phyloP scores from a whole-genome alignment of 495 filamentous ascomycete species.

The Podospora conica region DNA sequence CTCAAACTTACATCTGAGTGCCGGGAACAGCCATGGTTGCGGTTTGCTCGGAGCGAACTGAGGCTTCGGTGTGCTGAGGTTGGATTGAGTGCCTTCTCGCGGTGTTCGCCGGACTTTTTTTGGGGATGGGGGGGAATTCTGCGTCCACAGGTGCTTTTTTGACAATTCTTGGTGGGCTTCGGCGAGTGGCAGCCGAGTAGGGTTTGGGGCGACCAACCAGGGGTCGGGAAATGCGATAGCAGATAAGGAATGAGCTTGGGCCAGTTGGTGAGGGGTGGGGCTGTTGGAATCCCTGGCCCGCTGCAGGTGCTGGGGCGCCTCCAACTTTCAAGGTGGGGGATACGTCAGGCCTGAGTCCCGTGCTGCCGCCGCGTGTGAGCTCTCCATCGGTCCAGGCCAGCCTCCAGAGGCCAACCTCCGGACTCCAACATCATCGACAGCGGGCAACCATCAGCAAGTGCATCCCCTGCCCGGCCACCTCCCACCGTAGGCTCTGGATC shows the following conservation, averaged over 20 bases:
- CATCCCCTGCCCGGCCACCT: background rate
- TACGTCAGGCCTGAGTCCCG: conserved; percentile 18
- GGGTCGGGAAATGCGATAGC: background rate
- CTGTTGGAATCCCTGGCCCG: background rate
- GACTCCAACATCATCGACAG: background rate
- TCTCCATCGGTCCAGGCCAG: background rate
- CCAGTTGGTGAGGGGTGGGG: conserved; percentile 7
- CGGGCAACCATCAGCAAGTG: background rate
- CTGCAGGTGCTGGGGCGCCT: background rate
- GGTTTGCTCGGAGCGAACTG: conserved; percentile 26
- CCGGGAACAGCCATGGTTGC: conserved; percentile 48
- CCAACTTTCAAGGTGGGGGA: conserved; percentile 10
- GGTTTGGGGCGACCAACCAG: conserved; percentile 25
- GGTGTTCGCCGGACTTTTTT: conserved; percentile 29
- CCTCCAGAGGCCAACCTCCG: background rate
- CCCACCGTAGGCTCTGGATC: background rate
- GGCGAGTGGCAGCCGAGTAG: conserved; percentile 26
- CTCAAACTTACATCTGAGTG: conserved; percentile 48
- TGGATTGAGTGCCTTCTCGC: conserved; percentile 26
- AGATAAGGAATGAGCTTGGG: background rate
- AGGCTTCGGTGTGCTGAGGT: conserved; percentile 24
- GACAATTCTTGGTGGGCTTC: conserved; percentile 33
- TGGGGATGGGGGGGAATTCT: conserved; percentile 28
- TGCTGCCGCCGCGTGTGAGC: background rate
- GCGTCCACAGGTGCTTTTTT: conserved; percentile 28